These are phyloP conservation scores for Basidiobolus meristosporus DNA, from an alignment of 371 early-diverging fungal genomes.

Conservation along the genomic window DNA sequence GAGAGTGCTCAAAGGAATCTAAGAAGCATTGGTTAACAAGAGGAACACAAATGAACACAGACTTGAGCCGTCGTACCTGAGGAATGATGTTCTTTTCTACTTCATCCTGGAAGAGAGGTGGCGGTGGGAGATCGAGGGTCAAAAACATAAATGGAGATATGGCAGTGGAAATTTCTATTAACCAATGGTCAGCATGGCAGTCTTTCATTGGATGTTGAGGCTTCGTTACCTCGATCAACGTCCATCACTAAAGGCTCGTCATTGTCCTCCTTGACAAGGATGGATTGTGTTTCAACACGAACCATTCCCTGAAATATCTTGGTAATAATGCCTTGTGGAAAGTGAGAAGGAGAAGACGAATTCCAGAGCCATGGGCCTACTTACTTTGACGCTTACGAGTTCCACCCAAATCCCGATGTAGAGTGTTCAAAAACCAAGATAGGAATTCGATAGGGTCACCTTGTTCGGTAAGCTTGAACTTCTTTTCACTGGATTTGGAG, in stretches of 20 bases:
- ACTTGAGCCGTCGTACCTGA: slow-evolving; percentile 26
- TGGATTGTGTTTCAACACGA: slow-evolving; percentile 36
- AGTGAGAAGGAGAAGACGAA: not conserved
- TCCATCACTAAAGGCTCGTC: slow-evolving; percentile 17
- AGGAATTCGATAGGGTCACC: slow-evolving; percentile 81
- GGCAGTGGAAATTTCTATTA: slow-evolving; percentile 21
- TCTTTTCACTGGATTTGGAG: slow-evolving; percentile 58
- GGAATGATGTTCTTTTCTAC: slow-evolving; percentile 80
- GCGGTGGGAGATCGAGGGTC: slow-evolving; percentile 79
- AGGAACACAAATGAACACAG: not conserved
- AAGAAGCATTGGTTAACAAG: slow-evolving; percentile 3
- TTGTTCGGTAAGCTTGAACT: slow-evolving; percentile 63
- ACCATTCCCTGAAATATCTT: slow-evolving; percentile 75
- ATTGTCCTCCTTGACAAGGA: slow-evolving; percentile 16
- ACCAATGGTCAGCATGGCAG: not conserved
- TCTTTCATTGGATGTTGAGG: not conserved
- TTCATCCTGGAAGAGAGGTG: slow-evolving; percentile 84
- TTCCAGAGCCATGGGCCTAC: not conserved
- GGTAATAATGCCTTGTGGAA: slow-evolving; percentile 40
- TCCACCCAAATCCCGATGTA: slow-evolving; percentile 77
- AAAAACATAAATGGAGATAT: slow-evolving; percentile 66
- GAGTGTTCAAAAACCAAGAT: slow-evolving; percentile 81
- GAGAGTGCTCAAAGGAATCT: slow-evolving; percentile 47
- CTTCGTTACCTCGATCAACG: slow-evolving; percentile 14
- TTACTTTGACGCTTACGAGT: slow-evolving; percentile 36